Evolutionary conservation across 805 yeast genomes (phyloP).

Genomic region (Sugiyamaella marilandica): DNA sequence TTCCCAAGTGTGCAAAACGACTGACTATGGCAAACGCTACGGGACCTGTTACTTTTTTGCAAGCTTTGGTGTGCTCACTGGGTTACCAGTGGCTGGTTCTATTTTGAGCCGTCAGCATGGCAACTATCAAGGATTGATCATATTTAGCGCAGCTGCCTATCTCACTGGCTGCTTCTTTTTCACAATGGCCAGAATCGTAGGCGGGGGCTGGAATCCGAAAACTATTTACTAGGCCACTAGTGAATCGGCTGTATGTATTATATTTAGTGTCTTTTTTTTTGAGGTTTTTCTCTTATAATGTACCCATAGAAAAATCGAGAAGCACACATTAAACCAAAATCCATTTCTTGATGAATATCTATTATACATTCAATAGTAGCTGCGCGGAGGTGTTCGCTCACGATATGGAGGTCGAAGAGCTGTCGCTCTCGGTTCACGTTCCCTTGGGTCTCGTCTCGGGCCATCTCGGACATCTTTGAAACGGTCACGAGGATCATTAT

Average conservation of each 20-base stretch:
- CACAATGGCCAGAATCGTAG: conserved; percentile 24
- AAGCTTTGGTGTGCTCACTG: conserved; percentile 35
- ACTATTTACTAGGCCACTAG: conserved; percentile 13
- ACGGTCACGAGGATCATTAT: not conserved
- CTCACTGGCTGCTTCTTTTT: conserved; percentile 26
- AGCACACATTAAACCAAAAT: too few relatives aligned
- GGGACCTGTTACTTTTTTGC: conserved; percentile 57
- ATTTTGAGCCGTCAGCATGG: conserved; percentile 23
- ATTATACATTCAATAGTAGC: conserved; percentile 3
- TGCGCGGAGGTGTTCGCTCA: conserved; percentile 17
- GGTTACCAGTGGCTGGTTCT: conserved; percentile 37
- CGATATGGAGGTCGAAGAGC: not conserved
- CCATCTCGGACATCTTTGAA: not conserved
- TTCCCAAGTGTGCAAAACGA: conserved; percentile 58
- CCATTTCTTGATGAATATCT: too few relatives aligned
- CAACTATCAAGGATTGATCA: conserved; percentile 30
- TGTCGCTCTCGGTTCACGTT: conserved; percentile 8
- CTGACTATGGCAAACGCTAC: conserved; percentile 62
- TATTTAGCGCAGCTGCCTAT: conserved; percentile 31
- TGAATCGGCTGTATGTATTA: not conserved
- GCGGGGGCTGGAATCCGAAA: conserved; percentile 24
- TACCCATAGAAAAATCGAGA: too few relatives aligned
- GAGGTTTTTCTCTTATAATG: too few relatives aligned
- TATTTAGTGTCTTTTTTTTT: too few relatives aligned
- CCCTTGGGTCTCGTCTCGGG: conserved; percentile 5